These are phyloP conservation scores for Cutaneotrichosporon cavernicola DNA, from an alignment of 1,284 basidiomycete genomes.

Conservation along the genomic window DNA sequence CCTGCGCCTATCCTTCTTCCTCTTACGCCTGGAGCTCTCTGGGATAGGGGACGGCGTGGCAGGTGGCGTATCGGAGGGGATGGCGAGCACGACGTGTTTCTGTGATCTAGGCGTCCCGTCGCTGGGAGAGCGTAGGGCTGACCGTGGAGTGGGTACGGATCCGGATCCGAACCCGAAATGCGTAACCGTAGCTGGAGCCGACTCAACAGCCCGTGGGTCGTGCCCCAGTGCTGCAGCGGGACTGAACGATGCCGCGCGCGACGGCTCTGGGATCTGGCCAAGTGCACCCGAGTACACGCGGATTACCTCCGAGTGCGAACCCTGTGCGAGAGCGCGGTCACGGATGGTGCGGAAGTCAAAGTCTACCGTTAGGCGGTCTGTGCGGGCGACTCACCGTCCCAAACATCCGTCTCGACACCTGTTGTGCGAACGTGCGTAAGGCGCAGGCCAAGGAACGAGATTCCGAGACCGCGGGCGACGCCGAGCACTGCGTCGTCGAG, in stretches of 20 bases:
- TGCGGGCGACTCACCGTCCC: conserved; percentile 34
- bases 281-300: conserved; percentile 23
- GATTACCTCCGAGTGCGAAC: conserved; percentile 18
- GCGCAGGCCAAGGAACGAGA: conserved; percentile 20
- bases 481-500: conserved; percentile 20
- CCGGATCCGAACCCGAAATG: conserved; percentile 2
- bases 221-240: neutral
- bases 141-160: conserved; percentile 12
- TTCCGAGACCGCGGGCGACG: conserved; percentile 20
- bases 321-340: conserved; percentile 29
- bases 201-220: conserved; percentile 9
- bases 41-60: conserved; percentile 8
- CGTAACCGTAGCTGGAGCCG: neutral
- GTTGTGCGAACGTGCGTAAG: conserved; percentile 33
- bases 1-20: neutral
- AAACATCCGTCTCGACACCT: conserved; percentile 34
- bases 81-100: conserved; percentile 19
- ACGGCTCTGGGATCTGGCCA: conserved; percentile 13
- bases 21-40: neutral
- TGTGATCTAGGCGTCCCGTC: conserved; percentile 14
- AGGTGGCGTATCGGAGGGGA: conserved; percentile 17
- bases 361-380: conserved; percentile 22
- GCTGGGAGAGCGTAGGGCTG: conserved; percentile 14
- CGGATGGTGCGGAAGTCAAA: conserved; percentile 37
- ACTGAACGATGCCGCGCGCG: neutral